Percentiles rank a stretch among this genome's conserved stretches.
phyloP scores from a whole-genome alignment of 2,329 filamentous ascomycete species.

The Nothopassalora personata region DNA sequence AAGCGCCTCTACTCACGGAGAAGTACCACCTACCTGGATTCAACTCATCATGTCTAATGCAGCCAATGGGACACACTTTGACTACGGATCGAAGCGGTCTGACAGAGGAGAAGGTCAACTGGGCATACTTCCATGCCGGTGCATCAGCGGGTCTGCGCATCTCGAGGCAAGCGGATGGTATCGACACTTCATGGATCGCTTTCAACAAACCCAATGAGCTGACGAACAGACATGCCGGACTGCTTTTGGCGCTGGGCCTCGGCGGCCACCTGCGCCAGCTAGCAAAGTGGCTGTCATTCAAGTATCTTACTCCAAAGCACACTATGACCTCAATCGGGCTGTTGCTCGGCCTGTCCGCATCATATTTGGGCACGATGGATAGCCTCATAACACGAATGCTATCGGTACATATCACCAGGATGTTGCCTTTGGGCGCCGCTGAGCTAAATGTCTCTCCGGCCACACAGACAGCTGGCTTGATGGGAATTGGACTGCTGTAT shows the following conservation, averaged over 20 bases:
- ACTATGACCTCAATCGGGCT: conserved; percentile 98
- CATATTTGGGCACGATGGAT: conserved; percentile 96
- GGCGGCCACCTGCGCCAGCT: conserved; percentile 92
- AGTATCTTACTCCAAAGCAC: conserved; percentile 97
- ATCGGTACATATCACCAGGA: conserved; percentile 91
- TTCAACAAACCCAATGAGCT: conserved; percentile 94
- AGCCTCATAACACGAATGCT: conserved; percentile 86
- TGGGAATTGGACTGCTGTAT: conserved; percentile 94
- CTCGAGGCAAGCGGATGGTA: conserved; percentile 81
- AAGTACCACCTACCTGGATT: conserved; percentile 87
- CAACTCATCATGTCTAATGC: conserved; percentile 85
- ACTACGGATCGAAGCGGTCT: conserved; percentile 85
- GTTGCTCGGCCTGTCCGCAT: conserved; percentile 85
- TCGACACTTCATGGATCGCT: conserved; percentile 97
- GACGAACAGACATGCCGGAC: conserved; percentile 93
- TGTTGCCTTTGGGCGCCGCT: conserved; percentile 86
- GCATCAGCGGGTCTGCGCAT: conserved; percentile 90
- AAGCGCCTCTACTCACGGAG: conserved; percentile 84
- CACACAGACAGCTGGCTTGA: conserved; percentile 91
- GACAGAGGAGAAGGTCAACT: conserved; percentile 93
- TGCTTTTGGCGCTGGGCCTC: conserved; percentile 81
- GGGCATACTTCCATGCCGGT: conserved; percentile 97
- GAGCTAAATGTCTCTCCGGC: conserved; percentile 89
- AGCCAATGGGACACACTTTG: conserved; percentile 84
- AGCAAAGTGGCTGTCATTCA: conserved; percentile 98